A percentile compares a stretch with the other conserved stretches of the same genome.
phyloP scores from a whole-genome alignment of 306 rosid species.

The Prunus salicina region DNA sequence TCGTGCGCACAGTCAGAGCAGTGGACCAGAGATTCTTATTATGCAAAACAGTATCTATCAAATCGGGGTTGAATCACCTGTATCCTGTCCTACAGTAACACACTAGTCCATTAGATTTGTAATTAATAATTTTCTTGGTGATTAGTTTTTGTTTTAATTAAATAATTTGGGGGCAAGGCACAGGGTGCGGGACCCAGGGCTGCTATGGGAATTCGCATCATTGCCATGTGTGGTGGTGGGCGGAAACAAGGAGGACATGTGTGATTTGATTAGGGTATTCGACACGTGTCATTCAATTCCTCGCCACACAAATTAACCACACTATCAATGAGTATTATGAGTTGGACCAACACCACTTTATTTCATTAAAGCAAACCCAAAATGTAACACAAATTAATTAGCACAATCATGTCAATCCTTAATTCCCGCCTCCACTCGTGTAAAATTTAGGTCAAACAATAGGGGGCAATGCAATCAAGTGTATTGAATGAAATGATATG shows the following conservation, averaged over 20 bases:
- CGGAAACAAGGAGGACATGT: neutral
- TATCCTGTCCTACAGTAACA: neutral
- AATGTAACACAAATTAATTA: neutral
- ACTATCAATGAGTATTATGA: neutral
- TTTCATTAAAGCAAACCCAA: neutral
- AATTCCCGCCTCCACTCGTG: neutral
- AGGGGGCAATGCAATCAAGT: no score
- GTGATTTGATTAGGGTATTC: neutral
- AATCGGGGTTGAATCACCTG: neutral
- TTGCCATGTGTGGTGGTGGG: conserved; percentile 3
- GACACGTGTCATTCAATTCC: neutral
- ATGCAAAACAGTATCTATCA: neutral
- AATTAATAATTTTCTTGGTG: no score
- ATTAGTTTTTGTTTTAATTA: no score
- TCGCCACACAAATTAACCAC: neutral
- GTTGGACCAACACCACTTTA: neutral
- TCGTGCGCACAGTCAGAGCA: no score
- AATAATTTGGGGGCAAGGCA: neutral
- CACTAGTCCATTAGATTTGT: no score
- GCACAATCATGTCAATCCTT: neutral
- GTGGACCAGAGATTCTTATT: no score
- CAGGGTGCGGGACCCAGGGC: neutral
- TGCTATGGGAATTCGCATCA: conserved; percentile 6
- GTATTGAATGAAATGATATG: neutral
- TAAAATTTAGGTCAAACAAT: neutral